phyloP scores from a whole-genome alignment of 768 basidiomycete species.

The Phylloporus scabripes region DNA sequence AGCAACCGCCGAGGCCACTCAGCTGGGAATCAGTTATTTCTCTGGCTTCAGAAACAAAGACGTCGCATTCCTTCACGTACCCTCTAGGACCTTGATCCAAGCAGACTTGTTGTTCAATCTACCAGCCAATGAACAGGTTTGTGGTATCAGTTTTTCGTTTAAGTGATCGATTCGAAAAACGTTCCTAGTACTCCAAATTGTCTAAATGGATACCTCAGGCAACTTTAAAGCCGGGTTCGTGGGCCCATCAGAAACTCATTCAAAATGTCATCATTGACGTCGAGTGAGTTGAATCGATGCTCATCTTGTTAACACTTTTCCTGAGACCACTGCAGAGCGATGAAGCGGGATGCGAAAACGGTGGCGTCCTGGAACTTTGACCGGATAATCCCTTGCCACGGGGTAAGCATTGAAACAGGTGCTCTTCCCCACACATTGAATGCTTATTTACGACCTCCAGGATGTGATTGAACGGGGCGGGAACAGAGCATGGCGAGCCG shows the following conservation, averaged over 20 bases:
- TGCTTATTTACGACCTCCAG: slow-evolving; percentile 18
- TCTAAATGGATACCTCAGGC: slow-evolving; percentile 27
- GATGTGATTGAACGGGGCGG: slow-evolving; percentile 62
- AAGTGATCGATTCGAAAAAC: background rate
- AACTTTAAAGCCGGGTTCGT: slow-evolving; percentile 27
- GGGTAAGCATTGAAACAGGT: slow-evolving; percentile 29
- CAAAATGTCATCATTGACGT: slow-evolving; percentile 16
- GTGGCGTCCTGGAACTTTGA: slow-evolving; percentile 73
- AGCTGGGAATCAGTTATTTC: slow-evolving; percentile 49
- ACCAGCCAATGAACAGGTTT: slow-evolving; percentile 69
- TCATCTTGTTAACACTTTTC: background rate
- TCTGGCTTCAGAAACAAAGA: slow-evolving; percentile 72
- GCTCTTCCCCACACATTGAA: background rate
- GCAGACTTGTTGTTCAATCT: slow-evolving; percentile 85
- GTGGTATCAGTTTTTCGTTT: background rate
- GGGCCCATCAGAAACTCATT: slow-evolving; percentile 26
- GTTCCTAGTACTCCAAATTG: slow-evolving; percentile 34
- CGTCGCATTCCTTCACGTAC: slow-evolving; percentile 72
- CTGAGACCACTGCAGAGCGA: slow-evolving; percentile 32
- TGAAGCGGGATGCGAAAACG: slow-evolving; percentile 58
- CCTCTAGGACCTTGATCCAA: slow-evolving; percentile 66
- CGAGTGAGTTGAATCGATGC: slow-evolving; percentile 21
- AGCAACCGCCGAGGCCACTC: background rate
- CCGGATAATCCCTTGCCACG: slow-evolving; percentile 70
- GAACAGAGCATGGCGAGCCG: slow-evolving; percentile 49